These are phyloP conservation scores for Ramaria sp. DNA, from an alignment of 768 basidiomycete species.

Conservation along the genomic window DNA sequence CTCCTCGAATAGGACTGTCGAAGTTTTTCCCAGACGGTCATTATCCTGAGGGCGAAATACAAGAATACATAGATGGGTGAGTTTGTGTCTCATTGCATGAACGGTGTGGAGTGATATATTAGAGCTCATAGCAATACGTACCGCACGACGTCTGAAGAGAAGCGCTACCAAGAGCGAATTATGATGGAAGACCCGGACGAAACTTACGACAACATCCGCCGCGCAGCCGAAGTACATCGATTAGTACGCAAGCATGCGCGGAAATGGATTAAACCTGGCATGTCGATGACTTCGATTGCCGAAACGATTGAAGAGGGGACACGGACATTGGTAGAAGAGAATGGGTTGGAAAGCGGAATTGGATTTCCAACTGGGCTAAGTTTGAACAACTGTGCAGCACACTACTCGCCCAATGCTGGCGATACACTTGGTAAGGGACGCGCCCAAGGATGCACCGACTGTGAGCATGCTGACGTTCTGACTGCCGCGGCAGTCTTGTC, in stretches of 20 bases:
- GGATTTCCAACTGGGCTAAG: constrained; percentile 96
- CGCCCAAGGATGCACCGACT: constrained; percentile 17
- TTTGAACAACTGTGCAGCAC: constrained; percentile 90
- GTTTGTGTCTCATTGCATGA: constrained; percentile 22
- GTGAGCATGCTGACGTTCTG: neutral
- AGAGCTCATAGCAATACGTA: constrained; percentile 58
- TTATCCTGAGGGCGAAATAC: constrained; percentile 86
- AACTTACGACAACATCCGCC: constrained; percentile 84
- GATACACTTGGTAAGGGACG: constrained; percentile 59
- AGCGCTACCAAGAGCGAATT: constrained; percentile 68
- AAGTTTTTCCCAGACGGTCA: constrained; percentile 81
- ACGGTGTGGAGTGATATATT: neutral
- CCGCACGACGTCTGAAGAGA: constrained; percentile 87
- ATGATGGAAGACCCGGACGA: constrained; percentile 69
- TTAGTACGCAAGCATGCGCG: constrained; percentile 78
- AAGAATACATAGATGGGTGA: constrained; percentile 87
- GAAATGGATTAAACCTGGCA: constrained; percentile 79
- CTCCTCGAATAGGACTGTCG: constrained; percentile 79
- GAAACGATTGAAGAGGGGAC: constrained; percentile 89
- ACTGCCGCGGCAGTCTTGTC: constrained; percentile 48
- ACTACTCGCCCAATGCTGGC: constrained; percentile 92
- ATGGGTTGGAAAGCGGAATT: constrained; percentile 74
- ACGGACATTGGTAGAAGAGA: constrained; percentile 84
- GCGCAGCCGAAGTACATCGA: constrained; percentile 92
- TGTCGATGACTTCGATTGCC: constrained; percentile 90